phyloP scores from a whole-genome alignment of 768 basidiomycete genomes.

The Hydnomerulius pinastri region DNA sequence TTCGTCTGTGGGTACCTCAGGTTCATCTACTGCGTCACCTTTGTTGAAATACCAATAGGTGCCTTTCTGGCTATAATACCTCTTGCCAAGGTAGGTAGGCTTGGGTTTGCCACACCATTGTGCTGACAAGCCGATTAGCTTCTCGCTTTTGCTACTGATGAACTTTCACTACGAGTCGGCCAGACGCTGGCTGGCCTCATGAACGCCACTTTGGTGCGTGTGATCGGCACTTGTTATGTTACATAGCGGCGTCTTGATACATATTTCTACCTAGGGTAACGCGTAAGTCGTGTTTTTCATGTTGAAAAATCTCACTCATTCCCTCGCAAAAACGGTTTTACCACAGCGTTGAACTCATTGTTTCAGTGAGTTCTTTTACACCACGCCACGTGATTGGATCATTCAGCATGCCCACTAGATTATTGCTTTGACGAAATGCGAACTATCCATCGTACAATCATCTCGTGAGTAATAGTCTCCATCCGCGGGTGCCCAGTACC shows the following conservation, averaged over 20 bases:
- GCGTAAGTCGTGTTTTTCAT: slow-evolving; percentile 20
- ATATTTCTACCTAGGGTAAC: slow-evolving; percentile 25
- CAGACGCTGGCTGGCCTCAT: slow-evolving; percentile 82
- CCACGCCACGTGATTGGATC: background rate
- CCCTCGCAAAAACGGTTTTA: background rate
- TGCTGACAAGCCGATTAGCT: slow-evolving; percentile 42
- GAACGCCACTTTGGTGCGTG: slow-evolving; percentile 77
- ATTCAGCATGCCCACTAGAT: slow-evolving; percentile 44
- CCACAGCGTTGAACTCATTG: slow-evolving; percentile 57
- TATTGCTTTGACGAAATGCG: slow-evolving; percentile 80
- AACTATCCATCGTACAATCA: slow-evolving; percentile 79
- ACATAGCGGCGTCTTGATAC: background rate
- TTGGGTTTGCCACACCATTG: background rate
- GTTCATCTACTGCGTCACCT: background rate
- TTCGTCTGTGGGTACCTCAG: slow-evolving; percentile 65
- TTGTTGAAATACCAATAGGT: slow-evolving; percentile 40
- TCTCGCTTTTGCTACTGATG: slow-evolving; percentile 84
- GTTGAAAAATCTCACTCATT: background rate
- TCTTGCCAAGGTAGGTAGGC: slow-evolving; percentile 62
- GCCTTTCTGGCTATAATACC: slow-evolving; percentile 84
- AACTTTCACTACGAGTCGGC: slow-evolving; percentile 78
- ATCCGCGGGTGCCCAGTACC: background rate
- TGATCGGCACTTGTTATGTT: background rate
- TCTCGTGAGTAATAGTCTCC: slow-evolving; percentile 51
- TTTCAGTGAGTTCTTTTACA: slow-evolving; percentile 51